Base-by-base conservation (phyloP, 192 early-diverging fungal genomes). In the Backusella psychrophila region DNA sequence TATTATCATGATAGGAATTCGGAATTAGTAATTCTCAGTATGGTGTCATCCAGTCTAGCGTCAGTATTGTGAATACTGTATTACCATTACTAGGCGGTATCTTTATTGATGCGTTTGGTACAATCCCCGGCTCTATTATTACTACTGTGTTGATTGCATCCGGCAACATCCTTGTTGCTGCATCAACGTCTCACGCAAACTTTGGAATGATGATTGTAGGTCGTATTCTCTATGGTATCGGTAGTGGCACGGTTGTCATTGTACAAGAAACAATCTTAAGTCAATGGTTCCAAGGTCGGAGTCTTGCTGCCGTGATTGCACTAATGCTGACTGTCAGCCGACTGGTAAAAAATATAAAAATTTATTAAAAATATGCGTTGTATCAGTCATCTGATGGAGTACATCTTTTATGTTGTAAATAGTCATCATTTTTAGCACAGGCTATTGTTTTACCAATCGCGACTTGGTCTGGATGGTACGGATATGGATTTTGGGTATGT, bases 201-300 rank as follows among this genome's bases (percentile, higher is more conserved):
- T 85, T 83, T 67, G 75, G 80, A 17, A 76, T 82, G 21, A 91
- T 91, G 90, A 83, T 90, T 15, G 68, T 77, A 7, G 86, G 86
- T 9, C 82, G 84, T 38, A 80, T 84, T 23, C 83, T 89, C 35
- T 90, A 81, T 71, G 91, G 93, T 15, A 85, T 93, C 6, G 93
- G 93, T 17, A 90, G 88, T 31, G 91, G 90, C 2, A 87, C 91
- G n/a, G 89, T 94, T 38, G 87, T 89, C 0, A 91, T 92, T 38
- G 89, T 92, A 23, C 93, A 94, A 80, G 91, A 94, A 70, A 94
- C 91, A 5, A 94, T 94, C 6, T 84, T 92, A 33, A 88, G 90
- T 17, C 90, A 91, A 84, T 93, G 91, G 85, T 94, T 94, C 77
- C 85, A 83, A n/a, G 91, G 92, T 72, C 85, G 86, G 68, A 86